Evolutionary conservation across 108 stramenopile genomes (phyloP), one percentile per base, ranked within the genome.

Genomic region (Nitzschia sp.): DNA sequence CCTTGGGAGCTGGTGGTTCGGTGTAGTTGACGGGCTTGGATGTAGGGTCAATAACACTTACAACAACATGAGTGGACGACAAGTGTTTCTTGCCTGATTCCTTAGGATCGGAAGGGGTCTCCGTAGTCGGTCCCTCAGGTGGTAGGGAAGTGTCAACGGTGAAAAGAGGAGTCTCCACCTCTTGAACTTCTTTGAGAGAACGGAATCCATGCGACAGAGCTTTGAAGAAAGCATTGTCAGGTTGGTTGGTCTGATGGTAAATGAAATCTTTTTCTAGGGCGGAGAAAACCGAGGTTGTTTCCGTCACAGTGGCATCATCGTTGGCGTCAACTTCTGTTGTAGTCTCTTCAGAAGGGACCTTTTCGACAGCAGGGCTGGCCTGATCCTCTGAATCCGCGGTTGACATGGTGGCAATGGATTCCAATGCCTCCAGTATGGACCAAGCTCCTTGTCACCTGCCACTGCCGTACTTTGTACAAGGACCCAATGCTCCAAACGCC

Each of bases 1-100:
- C n/a, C 34, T 65, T 65, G 53, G 59, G 44, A 34, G 50, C 53
- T 5, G 29, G 29, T 1, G 29, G 29, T 34, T 34, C 29, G 29
- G 29, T 34, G 29, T 34, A 34, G 41, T 15, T 34, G 40, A 19
- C 65, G 62, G 71, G 51, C 42, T 52, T 71, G 39, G 85, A 76
- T n/a, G 86, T 83, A n/a, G 89, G 89, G 72, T 90, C 89, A 57
- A 90, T 84, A 34, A 90, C 78, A 63, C 85, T 87, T 51, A 90
- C 84, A 11, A 75, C 65, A 6, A 70, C 80, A 64, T 39, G 69
- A 21, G 38, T 61, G 10, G 76, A 46, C 11, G 40, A 43, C 29
- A 15, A 29, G 40, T 62, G 42, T 11, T 40, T 53, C 20, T 24
- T n/a, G 8, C 21, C 21, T 7, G 55, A 39, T 37, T 57, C 19